phyloP scores from a whole-genome alignment of 148 eudicot species.

The Persicaria tinctoria region DNA sequence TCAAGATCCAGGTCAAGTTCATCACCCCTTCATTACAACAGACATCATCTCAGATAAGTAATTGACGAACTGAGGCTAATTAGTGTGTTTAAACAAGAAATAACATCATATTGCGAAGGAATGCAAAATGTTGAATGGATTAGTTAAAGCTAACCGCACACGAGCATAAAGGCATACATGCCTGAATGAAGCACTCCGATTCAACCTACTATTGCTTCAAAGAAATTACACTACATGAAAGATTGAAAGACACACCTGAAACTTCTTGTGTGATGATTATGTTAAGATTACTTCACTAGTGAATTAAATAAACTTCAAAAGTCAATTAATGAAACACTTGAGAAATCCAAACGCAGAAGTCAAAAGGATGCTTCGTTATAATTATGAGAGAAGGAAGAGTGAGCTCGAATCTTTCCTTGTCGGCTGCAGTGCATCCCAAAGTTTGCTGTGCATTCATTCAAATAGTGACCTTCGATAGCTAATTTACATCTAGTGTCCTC shows the following conservation, averaged over 20 bases:
- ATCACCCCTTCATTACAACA: conserved; percentile 49
- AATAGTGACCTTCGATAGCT: background rate
- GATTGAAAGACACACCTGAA: background rate
- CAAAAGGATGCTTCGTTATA: background rate
- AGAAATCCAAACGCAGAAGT: background rate
- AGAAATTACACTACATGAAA: background rate
- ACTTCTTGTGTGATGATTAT: background rate
- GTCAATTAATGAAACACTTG: background rate
- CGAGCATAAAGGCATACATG: background rate
- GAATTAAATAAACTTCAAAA: background rate
- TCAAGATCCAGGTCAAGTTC: conserved; percentile 92
- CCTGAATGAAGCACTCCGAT: background rate
- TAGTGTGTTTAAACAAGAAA: conserved; percentile 1
- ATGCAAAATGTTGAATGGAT: background rate
- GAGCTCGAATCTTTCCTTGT: background rate
- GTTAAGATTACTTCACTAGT: background rate
- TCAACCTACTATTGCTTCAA: background rate
- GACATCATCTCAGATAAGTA: conserved; percentile 3
- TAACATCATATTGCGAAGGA: background rate
- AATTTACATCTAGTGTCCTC: background rate
- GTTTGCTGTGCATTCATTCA: background rate
- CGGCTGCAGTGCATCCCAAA: background rate
- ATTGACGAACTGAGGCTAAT: background rate
- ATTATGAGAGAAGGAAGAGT: background rate
- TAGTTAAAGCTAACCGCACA: background rate